phyloP scores from a whole-genome alignment of 768 basidiomycete genomes.

The Butyriboletus loyo region DNA sequence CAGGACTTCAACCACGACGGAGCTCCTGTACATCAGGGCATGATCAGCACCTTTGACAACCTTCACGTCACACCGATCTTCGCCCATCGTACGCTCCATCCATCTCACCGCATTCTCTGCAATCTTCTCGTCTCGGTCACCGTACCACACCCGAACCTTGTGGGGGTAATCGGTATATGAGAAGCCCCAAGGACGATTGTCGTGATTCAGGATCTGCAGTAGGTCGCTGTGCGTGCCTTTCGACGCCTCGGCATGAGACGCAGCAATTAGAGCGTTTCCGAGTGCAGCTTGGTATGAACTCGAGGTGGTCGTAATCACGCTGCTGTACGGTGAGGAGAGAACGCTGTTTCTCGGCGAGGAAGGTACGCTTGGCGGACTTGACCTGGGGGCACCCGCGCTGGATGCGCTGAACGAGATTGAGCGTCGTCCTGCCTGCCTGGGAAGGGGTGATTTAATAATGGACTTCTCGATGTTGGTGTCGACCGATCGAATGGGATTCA shows the following conservation, averaged over 20 bases:
- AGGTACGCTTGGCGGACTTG: constrained; percentile 49
- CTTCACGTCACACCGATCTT: constrained; percentile 70
- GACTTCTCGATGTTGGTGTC: constrained; percentile 35
- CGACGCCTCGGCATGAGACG: constrained; percentile 92
- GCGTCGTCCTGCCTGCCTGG: constrained; percentile 56
- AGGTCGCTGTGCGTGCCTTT: constrained; percentile 90
- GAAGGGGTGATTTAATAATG: constrained; percentile 32
- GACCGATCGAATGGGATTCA: constrained; percentile 18
- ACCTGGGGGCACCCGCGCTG: constrained; percentile 26
- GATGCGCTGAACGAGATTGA: constrained; percentile 62
- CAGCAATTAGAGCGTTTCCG: constrained; percentile 88
- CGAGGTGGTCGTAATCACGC: constrained; percentile 24
- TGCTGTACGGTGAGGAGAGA: constrained; percentile 28
- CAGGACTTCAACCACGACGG: constrained; percentile 81
- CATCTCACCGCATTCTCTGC: constrained; percentile 86
- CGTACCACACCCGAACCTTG: constrained; percentile 85
- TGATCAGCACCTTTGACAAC: constrained; percentile 90
- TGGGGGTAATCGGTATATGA: constrained; percentile 78
- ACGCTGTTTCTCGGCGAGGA: constrained; percentile 52
- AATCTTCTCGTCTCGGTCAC: constrained; percentile 91
- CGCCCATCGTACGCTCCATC: constrained; percentile 86
- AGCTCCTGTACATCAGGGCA: constrained; percentile 88
- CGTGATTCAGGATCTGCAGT: constrained; percentile 87
- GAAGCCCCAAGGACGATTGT: constrained; percentile 87
- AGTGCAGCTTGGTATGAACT: constrained; percentile 57